Conservation (phyloP, 2,329 filamentous ascomycete genomes). For the Calonectria pseudoreteaudii region DNA sequence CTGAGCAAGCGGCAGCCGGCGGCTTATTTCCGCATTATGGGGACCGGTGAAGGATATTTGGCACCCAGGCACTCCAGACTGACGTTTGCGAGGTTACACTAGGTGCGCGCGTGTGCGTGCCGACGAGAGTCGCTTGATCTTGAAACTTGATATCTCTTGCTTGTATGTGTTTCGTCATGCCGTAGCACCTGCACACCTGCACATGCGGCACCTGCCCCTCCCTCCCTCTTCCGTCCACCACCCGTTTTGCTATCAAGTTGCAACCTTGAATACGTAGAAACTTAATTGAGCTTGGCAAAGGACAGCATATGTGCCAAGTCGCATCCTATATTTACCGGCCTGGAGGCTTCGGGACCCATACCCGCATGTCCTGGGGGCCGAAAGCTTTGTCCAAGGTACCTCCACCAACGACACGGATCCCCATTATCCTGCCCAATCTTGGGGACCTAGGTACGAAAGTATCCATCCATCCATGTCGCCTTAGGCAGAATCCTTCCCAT, state of each 20-base stretch:
- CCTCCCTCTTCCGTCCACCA: slow-evolving; percentile 3
- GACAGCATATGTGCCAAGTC: background rate
- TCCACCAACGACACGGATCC: background rate
- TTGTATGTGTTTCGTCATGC: background rate
- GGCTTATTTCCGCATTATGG: slow-evolving; percentile 10
- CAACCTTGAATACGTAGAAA: background rate
- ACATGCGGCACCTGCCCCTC: background rate
- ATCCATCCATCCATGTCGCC: background rate
- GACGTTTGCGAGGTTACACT: slow-evolving; percentile 15
- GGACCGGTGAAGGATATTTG: background rate
- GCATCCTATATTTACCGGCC: background rate
- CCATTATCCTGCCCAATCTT: background rate
- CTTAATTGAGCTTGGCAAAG: background rate
- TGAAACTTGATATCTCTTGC: background rate
- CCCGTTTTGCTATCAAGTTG: background rate
- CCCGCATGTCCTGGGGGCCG: background rate
- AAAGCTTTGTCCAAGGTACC: background rate
- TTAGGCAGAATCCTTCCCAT: background rate
- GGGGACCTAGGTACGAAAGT: background rate
- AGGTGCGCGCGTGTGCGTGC: slow-evolving; percentile 6
- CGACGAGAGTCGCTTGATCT: background rate
- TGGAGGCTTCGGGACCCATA: background rate
- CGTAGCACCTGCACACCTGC: background rate
- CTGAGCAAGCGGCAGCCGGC: slow-evolving; percentile 13
- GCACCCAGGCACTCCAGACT: background rate